Evolutionary conservation across 768 basidiomycete species (phyloP).

Genomic region (Mycena epipterygia): DNA sequence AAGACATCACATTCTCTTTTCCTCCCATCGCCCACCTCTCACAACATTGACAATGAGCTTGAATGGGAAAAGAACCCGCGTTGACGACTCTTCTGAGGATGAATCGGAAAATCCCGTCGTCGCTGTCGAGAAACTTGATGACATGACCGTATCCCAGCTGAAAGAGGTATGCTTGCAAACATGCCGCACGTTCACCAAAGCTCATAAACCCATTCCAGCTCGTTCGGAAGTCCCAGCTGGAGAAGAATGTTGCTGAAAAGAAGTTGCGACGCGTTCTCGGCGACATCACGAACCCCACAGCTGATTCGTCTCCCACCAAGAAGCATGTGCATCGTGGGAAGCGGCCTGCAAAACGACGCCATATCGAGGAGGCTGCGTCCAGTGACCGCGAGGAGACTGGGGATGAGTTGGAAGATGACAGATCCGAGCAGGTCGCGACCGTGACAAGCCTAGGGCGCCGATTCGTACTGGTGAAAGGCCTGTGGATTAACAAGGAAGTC

Average conservation of each 20-base stretch:
- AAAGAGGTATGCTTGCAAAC: not conserved
- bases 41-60: not conserved
- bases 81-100: too few species aligned
- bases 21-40: not conserved
- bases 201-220: not conserved
- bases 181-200: not conserved
- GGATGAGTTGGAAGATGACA: not conserved
- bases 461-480: not conserved
- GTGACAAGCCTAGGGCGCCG: not conserved
- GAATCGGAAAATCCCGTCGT: too few species aligned
- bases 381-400: not conserved
- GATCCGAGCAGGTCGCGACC: not conserved
- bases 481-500: not conserved
- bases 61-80: too few species aligned
- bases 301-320: not conserved
- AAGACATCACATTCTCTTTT: not conserved
- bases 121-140: not conserved
- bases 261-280: not conserved
- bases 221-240: not conserved
- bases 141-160: not conserved
- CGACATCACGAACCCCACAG: not conserved
- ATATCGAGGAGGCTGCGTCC: not conserved
- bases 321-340: not conserved
- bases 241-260: not conserved
- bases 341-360: not conserved